phyloP scores from a whole-genome alignment of 257 asterid genomes.

The Capsicum pubescens region DNA sequence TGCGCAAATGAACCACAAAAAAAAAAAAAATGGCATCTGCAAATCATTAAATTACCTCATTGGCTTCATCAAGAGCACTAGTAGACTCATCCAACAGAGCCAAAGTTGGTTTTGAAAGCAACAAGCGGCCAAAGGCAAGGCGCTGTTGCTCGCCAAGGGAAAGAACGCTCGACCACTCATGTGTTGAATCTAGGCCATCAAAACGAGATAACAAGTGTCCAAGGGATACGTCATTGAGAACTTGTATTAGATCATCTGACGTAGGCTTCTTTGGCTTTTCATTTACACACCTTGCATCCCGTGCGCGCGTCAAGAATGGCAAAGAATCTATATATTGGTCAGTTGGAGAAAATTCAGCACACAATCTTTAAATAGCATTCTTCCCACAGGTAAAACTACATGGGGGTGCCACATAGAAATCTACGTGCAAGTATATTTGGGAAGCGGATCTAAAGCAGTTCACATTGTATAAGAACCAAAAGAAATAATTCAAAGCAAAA shows the following conservation, averaged over 20 bases:
- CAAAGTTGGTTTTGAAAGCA: conserved; percentile 72
- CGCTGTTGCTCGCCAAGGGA: conserved; percentile 95
- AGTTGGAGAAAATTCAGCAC: conserved; percentile 25
- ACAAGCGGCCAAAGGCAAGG: conserved; percentile 78
- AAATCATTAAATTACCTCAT: conserved; percentile 57
- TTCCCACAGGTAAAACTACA: neutral
- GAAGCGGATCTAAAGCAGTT: neutral
- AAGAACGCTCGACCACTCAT: conserved; percentile 85
- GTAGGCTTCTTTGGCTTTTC: conserved; percentile 56
- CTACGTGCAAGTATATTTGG: neutral
- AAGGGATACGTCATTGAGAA: conserved; percentile 70
- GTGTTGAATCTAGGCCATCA: conserved; percentile 57
- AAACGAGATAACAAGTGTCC: conserved; percentile 61
- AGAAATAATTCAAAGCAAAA: neutral
- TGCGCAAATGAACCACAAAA: conserved; percentile 9
- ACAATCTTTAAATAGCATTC: neutral
- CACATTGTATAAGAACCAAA: neutral
- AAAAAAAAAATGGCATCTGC: neutral
- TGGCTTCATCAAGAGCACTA: conserved; percentile 86
- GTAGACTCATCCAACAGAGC: conserved; percentile 82
- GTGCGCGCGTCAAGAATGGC: conserved; percentile 46
- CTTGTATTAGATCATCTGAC: conserved; percentile 60
- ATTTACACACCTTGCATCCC: conserved; percentile 37
- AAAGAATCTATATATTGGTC: conserved; percentile 51
- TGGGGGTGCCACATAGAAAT: neutral